A percentile compares a stretch with the other conserved stretches of the same genome.
These are phyloP conservation scores for Chaetomiaceae sp. DNA, from an alignment of 2,329 filamentous ascomycete species.

Conservation along the genomic window DNA sequence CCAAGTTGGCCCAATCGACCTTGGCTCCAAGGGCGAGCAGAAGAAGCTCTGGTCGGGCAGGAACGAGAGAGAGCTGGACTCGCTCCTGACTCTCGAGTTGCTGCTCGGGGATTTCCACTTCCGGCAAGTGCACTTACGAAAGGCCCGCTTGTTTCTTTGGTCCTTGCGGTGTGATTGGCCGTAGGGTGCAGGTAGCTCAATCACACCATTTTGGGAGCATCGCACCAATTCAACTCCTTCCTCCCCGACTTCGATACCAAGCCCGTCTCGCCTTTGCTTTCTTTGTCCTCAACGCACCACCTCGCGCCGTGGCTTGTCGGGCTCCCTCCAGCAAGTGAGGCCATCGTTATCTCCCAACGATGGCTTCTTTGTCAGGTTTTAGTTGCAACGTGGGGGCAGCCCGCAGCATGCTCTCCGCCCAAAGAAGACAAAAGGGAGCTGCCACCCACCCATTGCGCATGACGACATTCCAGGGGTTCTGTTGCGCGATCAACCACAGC, in stretches of 20 bases:
- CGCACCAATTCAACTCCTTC: constrained; percentile 2
- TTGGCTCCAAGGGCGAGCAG: background rate
- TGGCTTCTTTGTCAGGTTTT: background rate
- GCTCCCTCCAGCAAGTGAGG: background rate
- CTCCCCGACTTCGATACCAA: background rate
- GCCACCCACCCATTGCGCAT: constrained; percentile 17
- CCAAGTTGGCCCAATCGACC: background rate
- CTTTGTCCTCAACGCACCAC: background rate
- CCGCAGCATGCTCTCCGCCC: constrained; percentile 2
- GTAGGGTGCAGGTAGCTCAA: background rate
- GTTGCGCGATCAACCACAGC: constrained; percentile 22
- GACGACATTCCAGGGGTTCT: constrained; percentile 23
- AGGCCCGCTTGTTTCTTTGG: background rate
- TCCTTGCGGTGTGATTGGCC: constrained; percentile 4
- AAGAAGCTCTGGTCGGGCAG: background rate
- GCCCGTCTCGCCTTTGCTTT: background rate
- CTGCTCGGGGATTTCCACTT: background rate
- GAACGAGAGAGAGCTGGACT: background rate
- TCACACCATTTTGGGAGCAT: constrained; percentile 13
- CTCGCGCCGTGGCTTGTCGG: background rate
- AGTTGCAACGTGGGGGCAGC: constrained; percentile 16
- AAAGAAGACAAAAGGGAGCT: constrained; percentile 15
- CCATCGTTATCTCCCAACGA: constrained; percentile 1
- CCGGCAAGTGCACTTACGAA: background rate
- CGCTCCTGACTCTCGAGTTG: background rate